These are phyloP conservation scores for Lasiodiplodia theobromae DNA, from an alignment of 2,329 filamentous ascomycete species.

Conservation along the genomic window DNA sequence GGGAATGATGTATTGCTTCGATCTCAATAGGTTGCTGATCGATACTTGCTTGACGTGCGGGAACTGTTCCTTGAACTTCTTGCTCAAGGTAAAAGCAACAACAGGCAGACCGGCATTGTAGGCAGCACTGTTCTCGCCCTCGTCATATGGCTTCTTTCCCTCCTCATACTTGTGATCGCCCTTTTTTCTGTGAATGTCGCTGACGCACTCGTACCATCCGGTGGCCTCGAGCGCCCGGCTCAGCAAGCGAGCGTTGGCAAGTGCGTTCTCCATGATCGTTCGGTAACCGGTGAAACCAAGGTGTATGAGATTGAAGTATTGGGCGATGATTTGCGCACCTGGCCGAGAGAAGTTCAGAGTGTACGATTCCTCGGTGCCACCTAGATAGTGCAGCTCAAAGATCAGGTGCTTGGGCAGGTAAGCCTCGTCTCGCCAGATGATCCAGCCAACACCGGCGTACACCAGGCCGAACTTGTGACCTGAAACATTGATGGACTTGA, in stretches of 20 bases:
- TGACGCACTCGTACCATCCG: slow-evolving; percentile 67
- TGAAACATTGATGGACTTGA: slow-evolving; percentile 71
- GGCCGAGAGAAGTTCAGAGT: slow-evolving; percentile 77
- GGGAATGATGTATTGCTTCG: slow-evolving; percentile 74
- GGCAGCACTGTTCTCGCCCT: slow-evolving; percentile 62
- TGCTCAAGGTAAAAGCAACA: slow-evolving; percentile 70
- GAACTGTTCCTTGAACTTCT: slow-evolving; percentile 66
- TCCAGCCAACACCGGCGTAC: slow-evolving; percentile 74
- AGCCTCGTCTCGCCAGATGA: slow-evolving; percentile 70
- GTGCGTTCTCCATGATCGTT: slow-evolving; percentile 70
- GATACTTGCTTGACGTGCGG: slow-evolving; percentile 70
- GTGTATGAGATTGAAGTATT: slow-evolving; percentile 77
- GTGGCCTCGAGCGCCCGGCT: slow-evolving; percentile 70
- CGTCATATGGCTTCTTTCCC: slow-evolving; percentile 52
- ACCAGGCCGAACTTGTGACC: slow-evolving; percentile 70
- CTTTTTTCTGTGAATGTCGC: slow-evolving; percentile 69
- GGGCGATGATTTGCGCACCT: slow-evolving; percentile 72
- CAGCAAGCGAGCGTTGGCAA: slow-evolving; percentile 69
- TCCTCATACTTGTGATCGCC: slow-evolving; percentile 53
- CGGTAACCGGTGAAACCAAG: slow-evolving; percentile 72
- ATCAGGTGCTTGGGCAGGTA: slow-evolving; percentile 72
- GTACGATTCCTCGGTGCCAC: slow-evolving; percentile 74
- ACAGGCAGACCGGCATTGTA: slow-evolving; percentile 73
- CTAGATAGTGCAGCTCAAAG: slow-evolving; percentile 75
- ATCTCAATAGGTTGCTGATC: slow-evolving; percentile 67